These are phyloP conservation scores for Fragilariopsis cylindrus DNA, from an alignment of 108 stramenopile species.

Conservation along the genomic window DNA sequence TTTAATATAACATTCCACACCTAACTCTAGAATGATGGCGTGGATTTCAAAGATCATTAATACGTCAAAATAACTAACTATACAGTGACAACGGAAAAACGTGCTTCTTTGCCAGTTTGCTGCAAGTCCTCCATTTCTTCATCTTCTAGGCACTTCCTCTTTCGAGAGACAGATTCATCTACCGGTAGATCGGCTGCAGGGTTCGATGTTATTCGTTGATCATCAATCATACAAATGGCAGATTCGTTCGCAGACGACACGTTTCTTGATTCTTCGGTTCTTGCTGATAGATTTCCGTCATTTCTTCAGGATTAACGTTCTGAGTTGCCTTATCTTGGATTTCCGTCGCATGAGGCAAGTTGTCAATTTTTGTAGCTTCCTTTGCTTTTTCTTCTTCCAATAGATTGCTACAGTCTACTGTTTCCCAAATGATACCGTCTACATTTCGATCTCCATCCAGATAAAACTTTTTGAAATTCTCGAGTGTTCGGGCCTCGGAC, in stretches of 20 bases:
- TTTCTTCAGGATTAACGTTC: not conserved
- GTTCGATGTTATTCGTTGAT: not conserved
- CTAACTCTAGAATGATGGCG: too few relatives aligned
- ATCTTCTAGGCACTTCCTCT: constrained; percentile 4
- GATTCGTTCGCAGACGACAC: not conserved
- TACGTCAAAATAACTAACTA: not conserved
- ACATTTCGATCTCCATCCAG: constrained; percentile 45
- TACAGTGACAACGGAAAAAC: constrained; percentile 7
- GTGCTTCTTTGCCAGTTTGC: not conserved
- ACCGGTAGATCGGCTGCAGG: not conserved
- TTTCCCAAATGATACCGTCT: constrained; percentile 58
- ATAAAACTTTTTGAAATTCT: constrained; percentile 43
- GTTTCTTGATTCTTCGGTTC: constrained; percentile 3
- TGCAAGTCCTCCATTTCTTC: not conserved
- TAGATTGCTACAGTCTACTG: not conserved
- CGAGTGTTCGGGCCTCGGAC: constrained; percentile 18
- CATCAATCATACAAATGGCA: not conserved
- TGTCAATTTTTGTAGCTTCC: not conserved
- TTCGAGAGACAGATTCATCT: constrained; percentile 2
- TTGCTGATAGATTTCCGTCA: not conserved
- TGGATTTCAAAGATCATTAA: too few relatives aligned
- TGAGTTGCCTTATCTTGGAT: not conserved
- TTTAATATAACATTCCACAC: too few relatives aligned
- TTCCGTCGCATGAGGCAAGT: not conserved
- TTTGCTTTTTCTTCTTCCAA: not conserved